Percentiles rank a stretch among this genome's conserved stretches.
Evolutionary conservation across 2,329 filamentous ascomycete species (phyloP).

Genomic region (Pestalotiopsis sp.): DNA sequence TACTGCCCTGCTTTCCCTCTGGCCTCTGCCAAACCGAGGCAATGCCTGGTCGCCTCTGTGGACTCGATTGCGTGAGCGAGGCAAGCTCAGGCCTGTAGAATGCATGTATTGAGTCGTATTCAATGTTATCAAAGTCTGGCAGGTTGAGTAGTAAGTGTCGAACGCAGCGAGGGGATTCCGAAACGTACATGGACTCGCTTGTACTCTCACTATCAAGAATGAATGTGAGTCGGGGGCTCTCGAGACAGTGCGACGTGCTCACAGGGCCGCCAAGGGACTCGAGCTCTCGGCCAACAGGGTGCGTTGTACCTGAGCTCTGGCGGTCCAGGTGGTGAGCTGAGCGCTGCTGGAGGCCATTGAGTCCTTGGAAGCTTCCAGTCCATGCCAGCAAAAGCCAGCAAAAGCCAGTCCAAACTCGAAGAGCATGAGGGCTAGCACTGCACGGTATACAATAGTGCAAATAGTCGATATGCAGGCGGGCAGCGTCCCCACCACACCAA

Average conservation of each 20-base stretch:
- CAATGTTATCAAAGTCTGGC: background rate
- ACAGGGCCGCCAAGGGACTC: background rate
- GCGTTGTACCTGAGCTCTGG: background rate
- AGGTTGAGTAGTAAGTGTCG: background rate
- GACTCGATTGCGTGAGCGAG: background rate
- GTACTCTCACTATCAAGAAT: background rate
- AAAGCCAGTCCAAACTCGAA: background rate
- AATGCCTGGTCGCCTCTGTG: background rate
- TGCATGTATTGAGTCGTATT: background rate
- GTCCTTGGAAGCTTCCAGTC: conserved; percentile 3
- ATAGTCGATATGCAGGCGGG: background rate
- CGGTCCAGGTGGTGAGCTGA: background rate
- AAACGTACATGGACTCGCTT: background rate
- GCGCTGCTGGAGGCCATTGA: background rate
- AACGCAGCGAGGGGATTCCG: background rate
- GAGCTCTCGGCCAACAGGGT: background rate
- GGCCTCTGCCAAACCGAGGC: background rate
- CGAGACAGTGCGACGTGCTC: background rate
- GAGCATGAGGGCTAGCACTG: background rate
- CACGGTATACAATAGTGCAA: conserved; percentile 9
- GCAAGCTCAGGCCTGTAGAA: background rate
- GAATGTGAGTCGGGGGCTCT: background rate
- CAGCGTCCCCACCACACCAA: conserved; percentile 1
- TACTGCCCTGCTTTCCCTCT: background rate
- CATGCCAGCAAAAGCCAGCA: background rate